Evolutionary conservation across 2,329 filamentous ascomycete genomes (phyloP).

Genomic region (Penicillium sp.): DNA sequence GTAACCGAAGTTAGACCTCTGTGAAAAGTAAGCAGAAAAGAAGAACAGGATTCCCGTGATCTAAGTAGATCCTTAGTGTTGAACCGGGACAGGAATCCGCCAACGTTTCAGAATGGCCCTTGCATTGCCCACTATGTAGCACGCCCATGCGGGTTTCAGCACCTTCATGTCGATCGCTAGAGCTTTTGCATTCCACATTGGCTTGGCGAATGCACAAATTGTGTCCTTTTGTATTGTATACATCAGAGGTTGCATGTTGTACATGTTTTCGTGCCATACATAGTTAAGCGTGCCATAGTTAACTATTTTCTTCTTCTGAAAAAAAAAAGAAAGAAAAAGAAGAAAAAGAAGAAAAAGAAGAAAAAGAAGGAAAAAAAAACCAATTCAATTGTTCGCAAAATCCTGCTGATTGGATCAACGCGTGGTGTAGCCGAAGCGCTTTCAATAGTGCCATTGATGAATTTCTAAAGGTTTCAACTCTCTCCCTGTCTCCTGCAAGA

Average conservation of each 20-base stretch:
- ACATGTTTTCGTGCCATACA: neutral
- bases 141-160: slow-evolving; percentile 19
- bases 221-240: neutral
- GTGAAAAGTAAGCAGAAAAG: neutral
- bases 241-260: neutral
- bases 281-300: no score
- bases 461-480: neutral
- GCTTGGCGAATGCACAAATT: slow-evolving; percentile 12
- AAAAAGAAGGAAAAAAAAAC: neutral
- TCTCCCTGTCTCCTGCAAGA: neutral
- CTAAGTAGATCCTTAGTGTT: slow-evolving; percentile 2
- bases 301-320: neutral
- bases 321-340: neutral
- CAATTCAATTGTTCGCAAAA: slow-evolving; percentile 14
- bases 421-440: slow-evolving; percentile 6
- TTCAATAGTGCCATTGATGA: slow-evolving; percentile 17
- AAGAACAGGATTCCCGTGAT: slow-evolving; percentile 1
- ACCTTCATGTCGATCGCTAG: slow-evolving; percentile 20
- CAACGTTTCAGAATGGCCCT: slow-evolving; percentile 25
- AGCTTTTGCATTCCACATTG: slow-evolving; percentile 16
- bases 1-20: neutral
- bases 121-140: slow-evolving; percentile 13
- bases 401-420: slow-evolving; percentile 10
- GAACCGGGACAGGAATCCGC: slow-evolving; percentile 17
- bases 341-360: neutral